Base-by-base conservation (phyloP, 2,329 filamentous ascomycete genomes). In the Sporothrix pallida region DNA sequence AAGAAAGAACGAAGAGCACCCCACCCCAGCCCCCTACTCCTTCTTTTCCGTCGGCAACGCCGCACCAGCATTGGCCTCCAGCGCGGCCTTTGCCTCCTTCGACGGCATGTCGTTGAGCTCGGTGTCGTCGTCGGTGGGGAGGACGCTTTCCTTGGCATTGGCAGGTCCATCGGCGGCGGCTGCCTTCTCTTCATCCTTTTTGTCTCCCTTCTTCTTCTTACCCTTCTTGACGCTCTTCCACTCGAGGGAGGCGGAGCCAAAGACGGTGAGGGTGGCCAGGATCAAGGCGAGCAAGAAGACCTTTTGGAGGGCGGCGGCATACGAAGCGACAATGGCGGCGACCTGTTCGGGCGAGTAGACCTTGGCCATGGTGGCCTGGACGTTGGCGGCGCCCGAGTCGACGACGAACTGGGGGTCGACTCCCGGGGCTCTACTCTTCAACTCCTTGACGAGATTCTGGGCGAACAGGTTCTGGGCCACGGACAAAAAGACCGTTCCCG, bases 381-480 rank as follows among this genome's bases (percentile, higher is more conserved):
- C 17, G 60, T 65, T n/a, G 3, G 60, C n/a, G 9, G 60, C 60
- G 17, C 60, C 60, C 7, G 60, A 7, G 17, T 37, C 60, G n/a
- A 65, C 60, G n/a, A 65, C 60, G 23, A 65, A 23, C 37, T 65
- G 60, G 37, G 37, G 17, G 37, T 65, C 60, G 26, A 65, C 60
- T 7, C 37, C 60, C 3, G 60, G 60, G 10, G 60, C 60, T 2
- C n/a, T n/a, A n/a, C n/a, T n/a, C n/a, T n/a, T n/a, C 37, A 65
- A 8, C n/a, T 65, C 37, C 15, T 7, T 2, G 12, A 65, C 60
- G 1, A 65, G n/a, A 17, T 65, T n/a, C 72, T 87, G 87, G 37
- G 82, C 81, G 77, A 89, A 88, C 69, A 88, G 83, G 72, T 86
- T 85, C 76, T 88, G 84, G 0, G 85, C 86, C 31, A 88, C 82